Evolutionary conservation across 768 basidiomycete genomes (phyloP).

Genomic region (Collybia sp.): DNA sequence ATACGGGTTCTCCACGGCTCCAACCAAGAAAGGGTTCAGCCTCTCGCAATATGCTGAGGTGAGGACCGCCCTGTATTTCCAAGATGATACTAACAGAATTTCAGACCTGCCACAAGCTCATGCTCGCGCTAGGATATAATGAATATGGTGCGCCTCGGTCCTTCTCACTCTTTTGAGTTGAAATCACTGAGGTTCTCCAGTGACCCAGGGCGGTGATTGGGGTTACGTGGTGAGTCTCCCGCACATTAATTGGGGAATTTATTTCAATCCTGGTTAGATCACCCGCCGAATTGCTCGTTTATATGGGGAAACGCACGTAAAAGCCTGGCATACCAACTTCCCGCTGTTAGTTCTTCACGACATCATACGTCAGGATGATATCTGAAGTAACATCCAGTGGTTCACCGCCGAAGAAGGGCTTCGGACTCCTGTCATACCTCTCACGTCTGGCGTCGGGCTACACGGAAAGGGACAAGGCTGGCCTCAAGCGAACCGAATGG

Average conservation of each 20-base stretch:
- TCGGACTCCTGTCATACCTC: slow-evolving; percentile 7
- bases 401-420: too few species aligned
- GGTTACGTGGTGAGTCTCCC: slow-evolving; percentile 26
- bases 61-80: slow-evolving; percentile 18
- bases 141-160: slow-evolving; percentile 31
- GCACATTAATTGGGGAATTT: background rate
- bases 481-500: slow-evolving; percentile 20
- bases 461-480: slow-evolving; percentile 27
- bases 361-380: too few species aligned
- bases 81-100: slow-evolving; percentile 2
- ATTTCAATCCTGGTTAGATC: slow-evolving; percentile 6
- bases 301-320: slow-evolving; percentile 32
- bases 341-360: slow-evolving; percentile 26
- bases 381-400: too few species aligned
- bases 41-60: slow-evolving; percentile 45
- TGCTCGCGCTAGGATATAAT: slow-evolving; percentile 42
- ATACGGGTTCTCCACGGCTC: slow-evolving; percentile 57
- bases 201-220: slow-evolving; percentile 48
- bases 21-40: slow-evolving; percentile 47
- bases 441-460: slow-evolving; percentile 21
- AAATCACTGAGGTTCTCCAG: slow-evolving; percentile 17
- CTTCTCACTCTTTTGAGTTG: background rate
- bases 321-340: slow-evolving; percentile 50
- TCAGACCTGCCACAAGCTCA: slow-evolving; percentile 42
- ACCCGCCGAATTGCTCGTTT: slow-evolving; percentile 28